phyloP scores from a whole-genome alignment of 768 basidiomycete genomes.

The Serendipita sp. region DNA sequence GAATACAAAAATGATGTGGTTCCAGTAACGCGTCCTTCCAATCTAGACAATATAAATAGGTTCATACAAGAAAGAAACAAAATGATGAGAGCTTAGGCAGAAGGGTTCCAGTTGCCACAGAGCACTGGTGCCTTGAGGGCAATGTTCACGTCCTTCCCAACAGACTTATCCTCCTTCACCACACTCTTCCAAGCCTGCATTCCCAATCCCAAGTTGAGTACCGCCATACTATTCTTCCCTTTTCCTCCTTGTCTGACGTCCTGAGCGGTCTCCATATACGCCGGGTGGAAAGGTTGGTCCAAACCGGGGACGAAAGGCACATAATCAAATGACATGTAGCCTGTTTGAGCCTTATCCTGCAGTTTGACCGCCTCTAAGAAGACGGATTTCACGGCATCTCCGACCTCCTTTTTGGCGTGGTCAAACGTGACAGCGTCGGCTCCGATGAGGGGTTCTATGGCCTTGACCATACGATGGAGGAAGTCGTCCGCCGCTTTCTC shows the following conservation, averaged over 20 bases:
- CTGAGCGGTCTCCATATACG: not conserved
- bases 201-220: not conserved
- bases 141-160: not conserved
- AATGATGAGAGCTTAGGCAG: not conserved
- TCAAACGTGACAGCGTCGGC: not conserved
- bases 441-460: not conserved
- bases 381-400: not conserved
- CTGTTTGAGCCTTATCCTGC: not conserved
- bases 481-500: slow-evolving; percentile 4
- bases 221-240: not conserved
- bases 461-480: not conserved
- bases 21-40: too few species aligned
- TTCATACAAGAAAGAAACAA: not conserved
- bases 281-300: not conserved
- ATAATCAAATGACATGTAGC: slow-evolving; percentile 3
- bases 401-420: not conserved
- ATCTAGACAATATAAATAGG: too few species aligned
- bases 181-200: slow-evolving; percentile 3
- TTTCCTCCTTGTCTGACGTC: not conserved
- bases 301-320: not conserved
- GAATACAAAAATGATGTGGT: too few species aligned
- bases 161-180: slow-evolving; percentile 3
- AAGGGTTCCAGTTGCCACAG: slow-evolving; percentile 1
- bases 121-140: not conserved
- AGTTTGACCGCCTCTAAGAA: not conserved